Percentiles rank a stretch among this genome's conserved stretches.
phyloP scores from a whole-genome alignment of 306 rosid genomes.

The Medicago arabica region DNA sequence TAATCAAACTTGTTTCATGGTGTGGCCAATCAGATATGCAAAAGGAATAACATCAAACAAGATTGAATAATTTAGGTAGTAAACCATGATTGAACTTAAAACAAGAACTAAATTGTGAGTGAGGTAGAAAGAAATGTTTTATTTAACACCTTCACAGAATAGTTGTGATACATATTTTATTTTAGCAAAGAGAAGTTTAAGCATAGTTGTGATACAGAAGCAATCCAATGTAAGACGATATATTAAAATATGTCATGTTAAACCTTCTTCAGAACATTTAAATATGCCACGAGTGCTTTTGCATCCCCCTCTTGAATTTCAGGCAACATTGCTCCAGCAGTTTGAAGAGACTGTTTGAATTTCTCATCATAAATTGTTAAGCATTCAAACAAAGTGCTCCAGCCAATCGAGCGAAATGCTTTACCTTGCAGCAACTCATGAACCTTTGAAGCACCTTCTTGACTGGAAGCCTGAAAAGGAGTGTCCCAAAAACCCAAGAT shows the following conservation, averaged over 20 bases:
- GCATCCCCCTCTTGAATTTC: constrained; percentile 98
- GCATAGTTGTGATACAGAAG: constrained; percentile 12
- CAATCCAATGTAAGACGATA: constrained; percentile 2
- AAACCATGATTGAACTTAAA: background rate
- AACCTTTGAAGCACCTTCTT: constrained; percentile 94
- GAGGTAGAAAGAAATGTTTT: constrained; percentile 3
- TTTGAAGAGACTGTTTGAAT: constrained; percentile 91
- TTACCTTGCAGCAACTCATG: constrained; percentile 94
- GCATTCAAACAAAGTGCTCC: constrained; percentile 96
- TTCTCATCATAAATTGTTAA: constrained; percentile 93
- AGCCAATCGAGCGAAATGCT: constrained; percentile 95
- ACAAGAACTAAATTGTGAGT: background rate
- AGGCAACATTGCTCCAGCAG: constrained; percentile 81
- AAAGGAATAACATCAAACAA: constrained; percentile 1
- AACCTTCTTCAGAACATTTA: constrained; percentile 93
- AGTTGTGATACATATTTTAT: background rate
- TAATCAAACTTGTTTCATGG: constrained; percentile 8
- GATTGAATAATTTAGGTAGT: constrained; percentile 9
- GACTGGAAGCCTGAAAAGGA: constrained; percentile 78
- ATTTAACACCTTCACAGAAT: background rate
- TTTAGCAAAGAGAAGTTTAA: constrained; percentile 3
- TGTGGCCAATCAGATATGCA: constrained; percentile 2
- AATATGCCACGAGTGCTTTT: constrained; percentile 91
- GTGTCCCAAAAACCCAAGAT: constrained; percentile 18
- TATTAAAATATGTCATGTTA: constrained; percentile 20